Evolutionary conservation across 108 stramenopile species (phyloP), one percentile per base, ranked within the genome.

Genomic region (Epithemia pelagica): DNA sequence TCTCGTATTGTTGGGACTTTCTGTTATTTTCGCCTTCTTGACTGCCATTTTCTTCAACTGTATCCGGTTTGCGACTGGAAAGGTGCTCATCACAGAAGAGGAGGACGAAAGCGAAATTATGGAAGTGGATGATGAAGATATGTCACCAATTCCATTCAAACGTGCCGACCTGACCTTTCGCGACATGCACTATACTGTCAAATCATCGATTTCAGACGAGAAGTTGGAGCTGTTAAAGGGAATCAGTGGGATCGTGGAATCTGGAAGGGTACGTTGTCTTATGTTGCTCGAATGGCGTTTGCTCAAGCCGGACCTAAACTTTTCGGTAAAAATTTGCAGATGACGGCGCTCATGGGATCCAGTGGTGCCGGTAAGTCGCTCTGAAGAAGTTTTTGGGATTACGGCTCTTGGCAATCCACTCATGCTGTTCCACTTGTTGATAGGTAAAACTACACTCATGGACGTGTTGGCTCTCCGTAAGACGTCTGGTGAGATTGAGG

Each of bases 401-500:
- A n/a, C n/a, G n/a, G n/a, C n/a, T n/a, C n/a, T n/a, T n/a, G n/a
- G n/a, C n/a, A n/a, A n/a, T n/a, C n/a, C n/a, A n/a, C n/a, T n/a
- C n/a, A n/a, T n/a, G n/a, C n/a, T n/a, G n/a, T n/a, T n/a, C n/a
- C n/a, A n/a, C n/a, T n/a, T n/a, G n/a, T n/a, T n/a, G n/a, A n/a
- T n/a, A n/a, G n/a, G n/a, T n/a, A 79, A 83, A 58, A 80, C 79
- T 7, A 83, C 82, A 2, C 59, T 82, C 1, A 73, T 73, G 72
- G 72, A 73, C 30, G 61, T 69, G 2, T 55, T 95, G 21, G 78
- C 93, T 3, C 87, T 95, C 19, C 83, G 95, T 24, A 95, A 95
- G 70, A 73, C 89, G 52, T 78, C 81, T 27, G 94, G 94, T 1
- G 76, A 73, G 54, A 69, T 94, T 51, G 67, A 70, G 10, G 94